Percentiles rank a stretch among this genome's conserved stretches.
Conservation (phyloP, 148 eudicot genomes). For the Suaeda aralocaspica region DNA sequence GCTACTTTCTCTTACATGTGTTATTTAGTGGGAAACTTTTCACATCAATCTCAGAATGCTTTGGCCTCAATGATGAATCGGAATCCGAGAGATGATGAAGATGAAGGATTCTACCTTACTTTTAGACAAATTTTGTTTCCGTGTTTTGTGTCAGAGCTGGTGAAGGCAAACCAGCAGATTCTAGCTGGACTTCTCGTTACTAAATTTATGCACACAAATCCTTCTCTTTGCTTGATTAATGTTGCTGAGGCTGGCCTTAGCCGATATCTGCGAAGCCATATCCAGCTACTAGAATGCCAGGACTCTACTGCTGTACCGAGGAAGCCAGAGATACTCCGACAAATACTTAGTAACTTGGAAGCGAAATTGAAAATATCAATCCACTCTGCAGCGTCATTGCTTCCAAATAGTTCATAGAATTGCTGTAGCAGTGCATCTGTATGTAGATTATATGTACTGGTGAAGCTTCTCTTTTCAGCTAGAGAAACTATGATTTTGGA, state of each 20-base stretch:
- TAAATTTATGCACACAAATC: slow-evolving; percentile 74
- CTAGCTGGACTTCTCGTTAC: slow-evolving; percentile 76
- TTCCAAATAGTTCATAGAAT: slow-evolving; percentile 31
- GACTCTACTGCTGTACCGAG: slow-evolving; percentile 20
- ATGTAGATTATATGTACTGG: background rate
- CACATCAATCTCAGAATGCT: slow-evolving; percentile 55
- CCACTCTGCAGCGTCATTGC: slow-evolving; percentile 51
- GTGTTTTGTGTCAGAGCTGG: slow-evolving; percentile 63
- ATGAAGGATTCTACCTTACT: slow-evolving; percentile 27
- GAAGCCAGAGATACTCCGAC: slow-evolving; percentile 37
- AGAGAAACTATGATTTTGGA: background rate
- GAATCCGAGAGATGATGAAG: slow-evolving; percentile 15
- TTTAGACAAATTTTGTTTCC: slow-evolving; percentile 63
- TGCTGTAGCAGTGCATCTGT: background rate
- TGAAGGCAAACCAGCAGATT: slow-evolving; percentile 69
- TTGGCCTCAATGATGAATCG: slow-evolving; percentile 30
- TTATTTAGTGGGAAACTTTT: slow-evolving; percentile 70
- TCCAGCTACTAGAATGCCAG: slow-evolving; percentile 35
- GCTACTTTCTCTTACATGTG: slow-evolving; percentile 65
- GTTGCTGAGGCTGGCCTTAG: slow-evolving; percentile 65
- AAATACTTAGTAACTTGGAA: slow-evolving; percentile 39
- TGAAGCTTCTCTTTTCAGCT: background rate
- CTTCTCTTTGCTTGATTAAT: slow-evolving; percentile 67
- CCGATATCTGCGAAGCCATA: slow-evolving; percentile 49
- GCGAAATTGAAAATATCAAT: slow-evolving; percentile 35